Evolutionary conservation across 2,329 filamentous ascomycete genomes (phyloP).

Genomic region (Diaporthe citri): DNA sequence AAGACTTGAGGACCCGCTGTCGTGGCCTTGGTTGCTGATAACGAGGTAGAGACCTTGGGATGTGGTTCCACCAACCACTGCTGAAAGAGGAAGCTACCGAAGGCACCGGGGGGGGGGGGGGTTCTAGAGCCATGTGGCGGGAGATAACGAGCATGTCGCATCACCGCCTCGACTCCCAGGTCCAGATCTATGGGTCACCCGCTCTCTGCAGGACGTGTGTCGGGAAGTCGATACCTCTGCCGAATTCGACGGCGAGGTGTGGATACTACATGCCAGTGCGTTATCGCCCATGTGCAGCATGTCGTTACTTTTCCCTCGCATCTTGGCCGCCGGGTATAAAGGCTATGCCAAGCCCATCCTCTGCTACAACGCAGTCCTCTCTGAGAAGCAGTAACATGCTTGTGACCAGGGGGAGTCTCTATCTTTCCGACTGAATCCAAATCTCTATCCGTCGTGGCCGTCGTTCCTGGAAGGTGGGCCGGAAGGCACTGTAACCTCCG

Average conservation of each 20-base stretch:
- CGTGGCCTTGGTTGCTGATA: not conserved
- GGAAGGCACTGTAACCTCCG: not conserved
- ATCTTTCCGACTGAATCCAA: not conserved
- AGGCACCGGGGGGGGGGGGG: no score
- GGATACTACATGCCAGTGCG: not conserved
- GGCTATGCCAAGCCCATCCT: not conserved
- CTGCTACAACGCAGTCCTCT: no score
- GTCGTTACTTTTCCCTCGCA: not conserved
- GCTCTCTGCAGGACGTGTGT: not conserved
- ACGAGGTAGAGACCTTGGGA: not conserved
- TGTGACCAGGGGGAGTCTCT: not conserved
- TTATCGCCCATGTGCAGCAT: not conserved
- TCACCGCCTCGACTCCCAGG: not conserved
- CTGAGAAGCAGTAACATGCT: not conserved
- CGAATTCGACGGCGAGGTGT: not conserved
- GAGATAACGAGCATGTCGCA: conserved; percentile 21
- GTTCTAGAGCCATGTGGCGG: not conserved
- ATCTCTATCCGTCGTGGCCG: conserved; percentile 1
- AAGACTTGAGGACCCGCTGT: not conserved
- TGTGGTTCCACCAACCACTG: not conserved
- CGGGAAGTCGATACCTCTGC: not conserved
- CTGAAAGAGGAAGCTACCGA: conserved; percentile 31
- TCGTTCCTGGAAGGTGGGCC: conserved; percentile 31
- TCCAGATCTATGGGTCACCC: not conserved
- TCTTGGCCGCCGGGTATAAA: not conserved